Conservation (phyloP, 2,329 filamentous ascomycete genomes). For the Byssochlamys sp. region DNA sequence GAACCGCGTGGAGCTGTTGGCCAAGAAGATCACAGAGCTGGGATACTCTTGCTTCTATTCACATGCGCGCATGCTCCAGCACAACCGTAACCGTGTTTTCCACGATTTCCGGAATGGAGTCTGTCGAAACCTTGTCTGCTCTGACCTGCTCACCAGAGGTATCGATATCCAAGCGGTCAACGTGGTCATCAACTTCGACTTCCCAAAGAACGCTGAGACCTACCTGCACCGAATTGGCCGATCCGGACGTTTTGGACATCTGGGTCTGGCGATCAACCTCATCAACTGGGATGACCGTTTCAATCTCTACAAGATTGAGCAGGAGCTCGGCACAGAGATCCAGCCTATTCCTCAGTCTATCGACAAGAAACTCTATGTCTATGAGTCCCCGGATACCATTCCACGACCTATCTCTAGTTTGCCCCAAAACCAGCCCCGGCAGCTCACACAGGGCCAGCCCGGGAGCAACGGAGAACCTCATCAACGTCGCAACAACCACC, state of each 20-base stretch:
- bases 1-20: conserved; percentile 90
- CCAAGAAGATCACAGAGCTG: conserved; percentile 98
- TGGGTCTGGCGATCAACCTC: conserved; percentile 94
- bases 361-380: conserved; percentile 96
- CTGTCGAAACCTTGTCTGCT: conserved; percentile 95
- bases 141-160: conserved; percentile 91
- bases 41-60: conserved; percentile 99
- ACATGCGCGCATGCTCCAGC: conserved; percentile 94
- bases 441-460: conserved; percentile 11
- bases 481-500: conserved; percentile 25
- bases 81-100: conserved; percentile 94
- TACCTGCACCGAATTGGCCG: conserved; percentile 97
- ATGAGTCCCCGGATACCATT: conserved; percentile 90
- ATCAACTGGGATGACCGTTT: conserved; percentile 99
- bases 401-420: conserved; percentile 63
- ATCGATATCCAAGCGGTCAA: conserved; percentile 99
- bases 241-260: conserved; percentile 90
- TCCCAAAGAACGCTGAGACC: conserved; percentile 97
- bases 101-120: conserved; percentile 98
- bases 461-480: conserved; percentile 20
- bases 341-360: conserved; percentile 89
- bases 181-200: conserved; percentile 99
- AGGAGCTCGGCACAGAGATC: conserved; percentile 93
- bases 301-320: conserved; percentile 97
- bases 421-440: conserved; percentile 27